phyloP scores from a whole-genome alignment of 129 eudicot genomes.

The Ambrosia trifida region DNA sequence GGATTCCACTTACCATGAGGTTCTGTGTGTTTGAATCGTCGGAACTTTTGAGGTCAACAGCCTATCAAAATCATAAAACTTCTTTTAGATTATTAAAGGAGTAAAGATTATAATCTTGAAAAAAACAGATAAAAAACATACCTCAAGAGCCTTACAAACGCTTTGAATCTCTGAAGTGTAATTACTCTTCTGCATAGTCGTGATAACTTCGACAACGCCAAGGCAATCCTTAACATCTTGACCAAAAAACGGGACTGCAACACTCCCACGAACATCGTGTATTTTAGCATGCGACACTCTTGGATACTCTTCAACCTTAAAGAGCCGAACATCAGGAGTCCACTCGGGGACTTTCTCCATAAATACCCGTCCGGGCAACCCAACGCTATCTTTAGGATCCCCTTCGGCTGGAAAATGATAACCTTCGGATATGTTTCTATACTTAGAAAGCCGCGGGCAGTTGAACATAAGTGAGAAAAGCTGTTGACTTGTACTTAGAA shows the following conservation, averaged over 20 bases:
- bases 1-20: conserved; percentile 46
- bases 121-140: conserved; percentile 29
- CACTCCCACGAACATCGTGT: conserved; percentile 82
- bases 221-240: conserved; percentile 61
- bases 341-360: conserved; percentile 83
- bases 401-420: conserved; percentile 61
- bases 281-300: conserved; percentile 73
- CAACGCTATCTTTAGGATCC: conserved; percentile 45
- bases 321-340: conserved; percentile 91
- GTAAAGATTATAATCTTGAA: conserved; percentile 10
- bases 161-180: conserved; percentile 74
- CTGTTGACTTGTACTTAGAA: conserved; percentile 62
- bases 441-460: conserved; percentile 62
- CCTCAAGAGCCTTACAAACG: conserved; percentile 92
- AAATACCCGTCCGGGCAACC: conserved; percentile 87
- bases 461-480: conserved; percentile 68
- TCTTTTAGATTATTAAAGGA: background rate
- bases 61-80: conserved; percentile 46
- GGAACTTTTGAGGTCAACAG: conserved; percentile 75
- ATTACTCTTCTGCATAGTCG: conserved; percentile 67
- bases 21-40: conserved; percentile 48
- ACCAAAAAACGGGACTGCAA: conserved; percentile 87
- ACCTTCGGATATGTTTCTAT: conserved; percentile 64
- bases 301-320: conserved; percentile 72
- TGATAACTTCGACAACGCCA: conserved; percentile 87